A percentile compares a stretch with the other conserved stretches of the same genome.
Evolutionary conservation across 1,139 yeast genomes (phyloP).

Genomic region (Eremothecium sinecaudum): DNA sequence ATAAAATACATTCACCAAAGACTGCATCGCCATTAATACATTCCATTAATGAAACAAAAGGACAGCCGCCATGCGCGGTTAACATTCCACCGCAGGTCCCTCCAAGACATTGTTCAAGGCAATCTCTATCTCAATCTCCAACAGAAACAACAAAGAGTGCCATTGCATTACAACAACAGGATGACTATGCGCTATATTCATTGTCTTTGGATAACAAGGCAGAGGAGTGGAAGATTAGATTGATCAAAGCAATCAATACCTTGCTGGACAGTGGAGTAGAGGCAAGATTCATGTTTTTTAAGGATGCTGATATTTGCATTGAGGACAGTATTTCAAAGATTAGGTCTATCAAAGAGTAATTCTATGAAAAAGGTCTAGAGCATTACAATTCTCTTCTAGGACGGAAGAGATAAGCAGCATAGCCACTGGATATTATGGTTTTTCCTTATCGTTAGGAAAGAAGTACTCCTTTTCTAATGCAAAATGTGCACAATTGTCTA

Average conservation of each 20-base stretch:
- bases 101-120: constrained; percentile 17
- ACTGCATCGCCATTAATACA: constrained; percentile 10
- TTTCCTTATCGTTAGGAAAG: too few species aligned
- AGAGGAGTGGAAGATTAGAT: constrained; percentile 38
- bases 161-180: too few species aligned
- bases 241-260: constrained; percentile 29
- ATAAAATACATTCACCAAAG: neutral
- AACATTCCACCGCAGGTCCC: constrained; percentile 22
- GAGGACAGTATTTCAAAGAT: constrained; percentile 19
- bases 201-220: constrained; percentile 33
- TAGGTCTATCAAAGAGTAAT: constrained; percentile 6
- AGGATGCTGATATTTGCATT: constrained; percentile 22
- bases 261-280: constrained; percentile 17
- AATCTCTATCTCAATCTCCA: constrained; percentile 11
- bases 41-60: constrained; percentile 8
- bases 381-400: too few species aligned
- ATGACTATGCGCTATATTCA: constrained; percentile 22
- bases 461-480: too few species aligned
- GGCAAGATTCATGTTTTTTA: constrained; percentile 24
- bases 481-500: too few species aligned
- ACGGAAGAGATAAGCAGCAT: too few species aligned
- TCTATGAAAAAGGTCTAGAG: too few species aligned
- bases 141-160: constrained; percentile 20
- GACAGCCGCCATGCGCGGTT: constrained; percentile 1
- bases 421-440: too few species aligned